These are phyloP conservation scores for Trametes villosa DNA, from an alignment of 768 basidiomycete species.

Conservation along the genomic window DNA sequence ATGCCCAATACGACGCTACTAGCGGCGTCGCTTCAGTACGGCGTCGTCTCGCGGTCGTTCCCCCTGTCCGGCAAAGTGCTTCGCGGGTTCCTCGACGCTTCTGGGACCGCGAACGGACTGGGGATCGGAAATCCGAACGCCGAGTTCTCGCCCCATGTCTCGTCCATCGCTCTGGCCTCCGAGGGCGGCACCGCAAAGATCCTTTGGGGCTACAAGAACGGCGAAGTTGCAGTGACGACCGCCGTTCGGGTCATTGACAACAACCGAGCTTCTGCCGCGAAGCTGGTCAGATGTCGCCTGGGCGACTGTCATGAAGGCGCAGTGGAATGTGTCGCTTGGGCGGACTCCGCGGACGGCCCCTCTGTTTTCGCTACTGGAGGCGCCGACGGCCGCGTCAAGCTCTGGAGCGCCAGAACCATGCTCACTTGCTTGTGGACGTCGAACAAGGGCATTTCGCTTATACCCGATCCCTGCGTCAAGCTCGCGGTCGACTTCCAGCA, in stretches of 20 bases:
- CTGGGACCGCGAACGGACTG: conserved; percentile 58
- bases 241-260: conserved; percentile 63
- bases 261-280: conserved; percentile 47
- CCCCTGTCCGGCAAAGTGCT: conserved; percentile 72
- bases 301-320: conserved; percentile 65
- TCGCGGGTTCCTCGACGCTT: conserved; percentile 69
- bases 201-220: conserved; percentile 74
- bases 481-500: conserved; percentile 49
- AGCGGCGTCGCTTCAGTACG: conserved; percentile 65
- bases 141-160: conserved; percentile 72
- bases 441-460: conserved; percentile 38
- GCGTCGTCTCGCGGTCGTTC: conserved; percentile 72
- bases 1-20: conserved; percentile 61
- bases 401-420: conserved; percentile 64
- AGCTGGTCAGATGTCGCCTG: conserved; percentile 52
- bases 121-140: conserved; percentile 76
- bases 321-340: conserved; percentile 60
- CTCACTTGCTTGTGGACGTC: conserved; percentile 70
- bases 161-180: conserved; percentile 59
- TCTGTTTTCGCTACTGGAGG: conserved; percentile 54
- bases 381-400: conserved; percentile 67
- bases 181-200: conserved; percentile 69
- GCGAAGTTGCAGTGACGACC: conserved; percentile 65
- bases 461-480: conserved; percentile 55
- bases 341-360: conserved; percentile 11